These are phyloP conservation scores for Colletotrichum orchidophilum DNA, from an alignment of 2,329 filamentous ascomycete genomes.

Conservation along the genomic window DNA sequence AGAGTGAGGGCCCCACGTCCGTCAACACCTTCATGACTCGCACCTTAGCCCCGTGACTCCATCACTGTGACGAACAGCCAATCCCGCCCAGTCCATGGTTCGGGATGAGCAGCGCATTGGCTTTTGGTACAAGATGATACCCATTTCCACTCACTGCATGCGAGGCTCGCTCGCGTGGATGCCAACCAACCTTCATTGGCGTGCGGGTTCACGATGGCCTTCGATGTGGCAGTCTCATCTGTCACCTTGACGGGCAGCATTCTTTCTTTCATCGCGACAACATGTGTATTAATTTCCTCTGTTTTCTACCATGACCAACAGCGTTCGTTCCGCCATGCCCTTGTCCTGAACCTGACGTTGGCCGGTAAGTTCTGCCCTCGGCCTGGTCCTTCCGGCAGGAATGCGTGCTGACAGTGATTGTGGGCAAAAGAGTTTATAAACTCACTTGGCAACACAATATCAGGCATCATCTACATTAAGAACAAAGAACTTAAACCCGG, in stretches of 20 bases:
- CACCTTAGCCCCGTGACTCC: slow-evolving; percentile 18
- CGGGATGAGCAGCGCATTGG: not conserved
- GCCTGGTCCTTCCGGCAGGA: not conserved
- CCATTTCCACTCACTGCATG: slow-evolving; percentile 14
- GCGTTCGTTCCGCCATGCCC: slow-evolving; percentile 38
- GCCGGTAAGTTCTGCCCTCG: slow-evolving; percentile 35
- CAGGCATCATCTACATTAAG: slow-evolving; percentile 47
- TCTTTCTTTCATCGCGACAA: slow-evolving; percentile 27
- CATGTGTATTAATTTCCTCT: slow-evolving; percentile 27
- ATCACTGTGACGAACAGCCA: slow-evolving; percentile 21
- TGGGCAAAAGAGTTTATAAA: slow-evolving; percentile 49
- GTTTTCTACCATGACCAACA: slow-evolving; percentile 33
- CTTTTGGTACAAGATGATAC: slow-evolving; percentile 31
- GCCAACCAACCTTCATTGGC: slow-evolving; percentile 20
- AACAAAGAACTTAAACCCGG: slow-evolving; percentile 40
- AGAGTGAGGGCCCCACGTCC: slow-evolving; percentile 22
- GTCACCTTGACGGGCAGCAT: slow-evolving; percentile 31
- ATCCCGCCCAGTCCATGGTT: not conserved
- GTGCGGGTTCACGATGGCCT: slow-evolving; percentile 33
- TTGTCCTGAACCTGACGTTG: slow-evolving; percentile 37
- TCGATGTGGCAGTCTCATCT: slow-evolving; percentile 29
- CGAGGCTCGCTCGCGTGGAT: slow-evolving; percentile 13
- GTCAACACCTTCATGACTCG: slow-evolving; percentile 29
- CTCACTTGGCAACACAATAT: slow-evolving; percentile 52
- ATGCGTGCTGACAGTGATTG: slow-evolving; percentile 1